Evolutionary conservation across 2,329 filamentous ascomycete species (phyloP).

Genomic region (Pseudodiploospora longispora): DNA sequence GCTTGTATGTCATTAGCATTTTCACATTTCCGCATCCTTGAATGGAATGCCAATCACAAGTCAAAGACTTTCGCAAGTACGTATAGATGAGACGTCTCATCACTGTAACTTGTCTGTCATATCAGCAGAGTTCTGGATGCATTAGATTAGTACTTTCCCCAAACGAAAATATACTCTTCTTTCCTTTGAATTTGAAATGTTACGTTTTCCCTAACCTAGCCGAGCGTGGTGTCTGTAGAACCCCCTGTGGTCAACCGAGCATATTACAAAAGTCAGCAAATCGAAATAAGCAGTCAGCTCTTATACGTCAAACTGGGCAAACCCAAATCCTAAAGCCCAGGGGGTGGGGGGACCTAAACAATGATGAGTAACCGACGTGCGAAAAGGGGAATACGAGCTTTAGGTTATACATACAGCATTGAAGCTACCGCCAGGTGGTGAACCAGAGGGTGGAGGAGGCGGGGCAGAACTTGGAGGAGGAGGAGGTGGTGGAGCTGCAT

Average conservation of each 20-base stretch:
- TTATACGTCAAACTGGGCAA: slow-evolving; percentile 4
- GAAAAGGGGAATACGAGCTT: not conserved
- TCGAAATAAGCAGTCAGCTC: slow-evolving; percentile 7
- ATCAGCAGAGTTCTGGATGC: slow-evolving; percentile 6
- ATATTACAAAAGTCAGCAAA: slow-evolving; percentile 9
- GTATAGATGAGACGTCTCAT: too few species aligned
- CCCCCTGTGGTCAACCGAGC: slow-evolving; percentile 10
- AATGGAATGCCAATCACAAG: too few species aligned
- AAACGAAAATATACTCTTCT: slow-evolving; percentile 1
- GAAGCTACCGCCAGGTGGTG: slow-evolving; percentile 45
- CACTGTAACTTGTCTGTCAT: not conserved
- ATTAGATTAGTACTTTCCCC: slow-evolving; percentile 6
- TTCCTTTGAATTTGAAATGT: slow-evolving; percentile 3
- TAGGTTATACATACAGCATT: slow-evolving; percentile 48
- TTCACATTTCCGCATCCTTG: too few species aligned
- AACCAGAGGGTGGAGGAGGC: slow-evolving; percentile 43
- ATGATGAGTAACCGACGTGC: slow-evolving; percentile 10
- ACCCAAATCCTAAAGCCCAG: slow-evolving; percentile 35
- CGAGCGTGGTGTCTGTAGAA: slow-evolving; percentile 4
- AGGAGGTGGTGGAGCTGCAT: slow-evolving; percentile 57
- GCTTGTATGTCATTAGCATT: too few species aligned
- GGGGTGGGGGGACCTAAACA: slow-evolving; percentile 45
- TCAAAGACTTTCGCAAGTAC: too few species aligned
- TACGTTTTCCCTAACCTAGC: slow-evolving; percentile 7
- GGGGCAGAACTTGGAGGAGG: slow-evolving; percentile 47